These are phyloP conservation scores for Crithidia bombi DNA, from an alignment of 208 protist species.

Conservation along the genomic window DNA sequence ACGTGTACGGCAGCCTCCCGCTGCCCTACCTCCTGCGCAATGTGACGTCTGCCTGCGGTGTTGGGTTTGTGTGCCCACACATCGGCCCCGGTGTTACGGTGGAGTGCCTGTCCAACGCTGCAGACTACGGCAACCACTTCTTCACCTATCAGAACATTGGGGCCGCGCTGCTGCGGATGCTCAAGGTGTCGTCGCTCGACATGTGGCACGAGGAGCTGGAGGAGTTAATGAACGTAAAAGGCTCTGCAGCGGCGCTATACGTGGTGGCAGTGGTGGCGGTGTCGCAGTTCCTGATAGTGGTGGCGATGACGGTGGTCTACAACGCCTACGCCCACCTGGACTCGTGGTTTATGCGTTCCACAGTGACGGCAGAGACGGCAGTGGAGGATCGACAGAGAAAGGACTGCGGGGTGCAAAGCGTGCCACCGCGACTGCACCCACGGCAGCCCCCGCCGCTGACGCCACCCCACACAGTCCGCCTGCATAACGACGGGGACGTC, in stretches of 20 bases:
- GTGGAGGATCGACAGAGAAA: constrained; percentile 16
- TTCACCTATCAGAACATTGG: constrained; percentile 45
- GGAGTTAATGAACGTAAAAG: constrained; percentile 43
- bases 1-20: constrained; percentile 4
- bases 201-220: constrained; percentile 56
- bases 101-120: constrained; percentile 14
- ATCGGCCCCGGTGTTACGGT: constrained; percentile 20
- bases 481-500: neutral
- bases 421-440: neutral
- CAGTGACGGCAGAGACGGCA: neutral
- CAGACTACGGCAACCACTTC: constrained; percentile 18
- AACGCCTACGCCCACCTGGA: constrained; percentile 26
- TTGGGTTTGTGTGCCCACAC: constrained; percentile 14
- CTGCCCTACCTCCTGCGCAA: constrained; percentile 29
- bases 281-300: constrained; percentile 15
- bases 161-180: constrained; percentile 39
- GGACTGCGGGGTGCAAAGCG: constrained; percentile 23
- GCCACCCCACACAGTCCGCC: neutral
- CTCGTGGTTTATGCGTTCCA: constrained; percentile 2
- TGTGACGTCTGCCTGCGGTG: constrained; percentile 15
- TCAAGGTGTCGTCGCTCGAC: constrained; percentile 48
- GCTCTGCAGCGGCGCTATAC: constrained; percentile 41
- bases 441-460: neutral
- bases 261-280: constrained; percentile 34
- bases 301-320: constrained; percentile 18